These are phyloP conservation scores for Chlamydomonas eustigma DNA, from an alignment of 139 green algal genomes.

Conservation along the genomic window DNA sequence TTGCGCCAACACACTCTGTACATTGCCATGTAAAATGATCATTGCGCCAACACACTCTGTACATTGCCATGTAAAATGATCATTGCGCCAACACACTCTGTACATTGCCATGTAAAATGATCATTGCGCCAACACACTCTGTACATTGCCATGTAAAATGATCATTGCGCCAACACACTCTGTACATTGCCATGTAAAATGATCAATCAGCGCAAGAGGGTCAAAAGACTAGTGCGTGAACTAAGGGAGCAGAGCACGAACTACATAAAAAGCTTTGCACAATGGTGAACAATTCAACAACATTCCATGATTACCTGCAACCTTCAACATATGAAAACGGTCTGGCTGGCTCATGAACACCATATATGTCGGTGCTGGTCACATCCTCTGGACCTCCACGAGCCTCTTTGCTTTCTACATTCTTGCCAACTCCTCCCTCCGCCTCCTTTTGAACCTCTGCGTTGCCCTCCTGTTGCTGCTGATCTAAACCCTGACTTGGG, in stretches of 20 bases:
- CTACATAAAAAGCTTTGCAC: not conserved
- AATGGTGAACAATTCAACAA: not conserved
- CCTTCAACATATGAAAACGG: slow-evolving; percentile 17
- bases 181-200: too few species aligned
- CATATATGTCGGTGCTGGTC: not conserved
- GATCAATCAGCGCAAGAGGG: not conserved
- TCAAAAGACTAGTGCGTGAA: not conserved
- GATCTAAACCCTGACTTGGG: too few species aligned
- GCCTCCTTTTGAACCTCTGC: not conserved
- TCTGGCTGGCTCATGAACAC: slow-evolving; percentile 21
- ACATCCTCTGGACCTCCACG: not conserved
- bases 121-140: slow-evolving; percentile 65
- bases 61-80: slow-evolving; percentile 15
- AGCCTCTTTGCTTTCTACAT: not conserved
- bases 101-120: slow-evolving; percentile 6
- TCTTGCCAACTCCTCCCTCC: not conserved
- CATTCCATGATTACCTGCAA: slow-evolving; percentile 15
- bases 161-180: not conserved
- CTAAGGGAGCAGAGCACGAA: not conserved
- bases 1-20: slow-evolving; percentile 53
- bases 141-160: slow-evolving; percentile 13
- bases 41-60: slow-evolving; percentile 63
- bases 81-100: slow-evolving; percentile 64
- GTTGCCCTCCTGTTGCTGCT: too few species aligned
- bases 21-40: slow-evolving; percentile 15